Conservation (phyloP, 2,329 filamentous ascomycete species). For the Colletotrichum sp. region DNA sequence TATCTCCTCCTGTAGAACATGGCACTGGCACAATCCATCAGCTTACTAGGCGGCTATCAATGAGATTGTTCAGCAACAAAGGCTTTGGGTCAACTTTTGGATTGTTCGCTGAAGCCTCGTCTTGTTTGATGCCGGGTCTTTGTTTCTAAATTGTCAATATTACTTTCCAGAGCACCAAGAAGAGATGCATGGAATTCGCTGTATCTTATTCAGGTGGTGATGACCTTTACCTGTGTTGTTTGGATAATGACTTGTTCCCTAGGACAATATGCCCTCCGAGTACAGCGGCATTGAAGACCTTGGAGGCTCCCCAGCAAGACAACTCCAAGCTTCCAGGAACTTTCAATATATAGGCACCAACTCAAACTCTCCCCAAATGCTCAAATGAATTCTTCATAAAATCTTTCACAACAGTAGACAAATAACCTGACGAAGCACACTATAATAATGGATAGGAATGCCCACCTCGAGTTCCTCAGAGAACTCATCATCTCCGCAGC, state of each 20-base stretch:
- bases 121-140: accelerated
- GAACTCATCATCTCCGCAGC: neutral
- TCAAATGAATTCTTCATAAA: neutral
- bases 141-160: neutral
- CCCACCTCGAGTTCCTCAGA: neutral
- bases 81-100: accelerated
- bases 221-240: accelerated
- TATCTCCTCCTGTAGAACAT: accelerated
- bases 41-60: neutral
- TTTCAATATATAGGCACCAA: neutral
- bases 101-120: accelerated
- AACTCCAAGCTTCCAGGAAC: neutral
- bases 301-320: accelerated
- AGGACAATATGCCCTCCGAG: accelerated
- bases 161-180: neutral
- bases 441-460: neutral
- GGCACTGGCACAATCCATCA: accelerated
- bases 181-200: accelerated
- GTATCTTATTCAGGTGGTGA: accelerated
- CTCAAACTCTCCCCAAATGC: neutral
- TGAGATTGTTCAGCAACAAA: neutral
- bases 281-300: neutral
- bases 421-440: neutral
- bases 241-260: neutral
- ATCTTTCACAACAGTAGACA: neutral